Percentiles rank a stretch among this genome's conserved stretches.
phyloP scores from a whole-genome alignment of 176 grass and related monocot genomes.

The Triticum timopheevii region DNA sequence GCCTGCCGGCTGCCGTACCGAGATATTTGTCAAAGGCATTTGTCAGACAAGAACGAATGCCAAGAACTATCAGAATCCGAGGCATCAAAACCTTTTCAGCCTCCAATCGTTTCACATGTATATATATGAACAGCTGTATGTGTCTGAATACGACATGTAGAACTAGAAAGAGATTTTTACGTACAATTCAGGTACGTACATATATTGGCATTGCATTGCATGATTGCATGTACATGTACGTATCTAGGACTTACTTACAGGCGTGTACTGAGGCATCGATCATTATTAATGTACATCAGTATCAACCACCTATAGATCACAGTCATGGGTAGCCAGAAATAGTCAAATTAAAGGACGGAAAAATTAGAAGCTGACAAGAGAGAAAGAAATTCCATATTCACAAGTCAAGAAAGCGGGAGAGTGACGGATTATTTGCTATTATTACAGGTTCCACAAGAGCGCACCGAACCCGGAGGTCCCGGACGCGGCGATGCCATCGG shows the following conservation, averaged over 20 bases:
- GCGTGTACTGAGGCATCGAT: background rate
- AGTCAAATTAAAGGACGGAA: background rate
- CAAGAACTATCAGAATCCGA: background rate
- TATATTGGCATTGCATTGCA: background rate
- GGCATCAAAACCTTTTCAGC: background rate
- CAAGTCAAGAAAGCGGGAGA: background rate
- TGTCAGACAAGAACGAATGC: background rate
- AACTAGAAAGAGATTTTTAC: background rate
- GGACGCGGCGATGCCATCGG: constrained; percentile 19
- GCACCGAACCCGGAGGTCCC: constrained; percentile 12
- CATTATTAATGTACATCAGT: background rate
- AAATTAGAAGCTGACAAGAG: background rate
- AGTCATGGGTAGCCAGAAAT: background rate
- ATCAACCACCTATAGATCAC: background rate
- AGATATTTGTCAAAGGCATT: too few species aligned
- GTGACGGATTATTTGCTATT: background rate
- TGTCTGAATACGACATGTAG: too few species aligned
- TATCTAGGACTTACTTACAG: background rate
- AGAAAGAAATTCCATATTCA: constrained; percentile 18
- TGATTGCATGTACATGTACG: background rate
- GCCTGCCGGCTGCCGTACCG: too few species aligned
- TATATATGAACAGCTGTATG: too few species aligned
- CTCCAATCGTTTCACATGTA: too few species aligned
- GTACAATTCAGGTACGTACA: background rate
- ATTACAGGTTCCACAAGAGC: constrained; percentile 41